Evolutionary conservation across 2,329 filamentous ascomycete genomes (phyloP), one percentile per base, ranked within the genome.

Genomic region (Pseudocercospora vitis): DNA sequence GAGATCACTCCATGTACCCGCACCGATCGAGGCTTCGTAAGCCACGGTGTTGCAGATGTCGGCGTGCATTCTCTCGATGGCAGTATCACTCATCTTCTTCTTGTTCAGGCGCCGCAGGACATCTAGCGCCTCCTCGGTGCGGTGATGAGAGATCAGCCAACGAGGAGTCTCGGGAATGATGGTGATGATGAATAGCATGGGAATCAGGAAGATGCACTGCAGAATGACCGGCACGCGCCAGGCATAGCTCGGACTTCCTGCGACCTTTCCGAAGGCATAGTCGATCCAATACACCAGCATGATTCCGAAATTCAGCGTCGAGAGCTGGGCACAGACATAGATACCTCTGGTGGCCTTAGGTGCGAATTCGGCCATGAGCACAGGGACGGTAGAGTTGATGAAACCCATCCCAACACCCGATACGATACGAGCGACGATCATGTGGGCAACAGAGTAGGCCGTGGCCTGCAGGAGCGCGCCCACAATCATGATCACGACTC

Each of bases 251-350:
- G 59, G 53, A 0, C 51, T 59, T 9, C 56, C 52, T 2, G 56
- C 42, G 23, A 64, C 55, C 6, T 61, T 65, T 1, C 68, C 71
- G 37, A 77, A 70, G 9, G 64, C 75, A 39, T 76, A 76, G 46
- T 77, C 73, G 52, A 77, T 72, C 74, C 76, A 78, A 56, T 77
- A 77, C 1, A 73, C 70, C 23, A 77, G 59, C 46, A 73, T 70
- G 46, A 76, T 75, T 1, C 73, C 76, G 12, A 77, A 72, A 55
- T 77, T 79, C 14, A 79, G 70, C 1, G 75, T 77, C 0, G 75
- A 75, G 3, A 79, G 63, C 53, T 78, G 76, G 12, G 74, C 73
- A 53, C 76, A 77, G 48, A 77, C 76, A 55, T 72, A 68, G 66
- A 74, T 50, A 29, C 66, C 66, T 28, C 66, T 44, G 1, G 65